These are phyloP conservation scores for Hypomyces rosellus DNA, from an alignment of 2,329 filamentous ascomycete species.

Conservation along the genomic window DNA sequence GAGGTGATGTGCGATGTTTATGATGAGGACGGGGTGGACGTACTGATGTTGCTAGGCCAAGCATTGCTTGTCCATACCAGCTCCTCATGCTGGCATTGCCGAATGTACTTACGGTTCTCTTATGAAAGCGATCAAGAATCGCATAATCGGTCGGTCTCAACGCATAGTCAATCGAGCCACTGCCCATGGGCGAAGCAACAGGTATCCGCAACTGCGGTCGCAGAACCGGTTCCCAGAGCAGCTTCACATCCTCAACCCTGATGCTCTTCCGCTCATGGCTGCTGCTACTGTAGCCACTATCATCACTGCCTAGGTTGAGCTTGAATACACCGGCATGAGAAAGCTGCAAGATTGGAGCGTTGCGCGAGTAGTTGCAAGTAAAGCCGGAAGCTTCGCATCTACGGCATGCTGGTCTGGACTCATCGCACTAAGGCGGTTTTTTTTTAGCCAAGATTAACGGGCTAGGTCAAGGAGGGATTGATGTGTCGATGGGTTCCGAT, in stretches of 20 bases:
- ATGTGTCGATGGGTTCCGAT: neutral
- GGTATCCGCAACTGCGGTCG: constrained; percentile 17
- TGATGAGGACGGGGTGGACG: constrained; percentile 12
- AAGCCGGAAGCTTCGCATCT: constrained; percentile 41
- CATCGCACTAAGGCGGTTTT: constrained; percentile 53
- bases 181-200: constrained; percentile 18
- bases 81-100: constrained; percentile 24
- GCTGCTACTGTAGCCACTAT: neutral
- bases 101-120: constrained; percentile 35
- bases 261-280: neutral
- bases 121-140: constrained; percentile 36
- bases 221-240: neutral
- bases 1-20: too few relatives aligned
- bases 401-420: constrained; percentile 39
- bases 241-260: too few relatives aligned
- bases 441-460: too few relatives aligned
- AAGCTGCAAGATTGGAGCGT: constrained; percentile 17
- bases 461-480: too few relatives aligned
- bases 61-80: constrained; percentile 30
- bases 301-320: constrained; percentile 4
- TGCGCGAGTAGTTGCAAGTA: constrained; percentile 37
- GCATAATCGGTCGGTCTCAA: constrained; percentile 28
- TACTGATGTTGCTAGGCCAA: constrained; percentile 35
- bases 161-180: constrained; percentile 20
- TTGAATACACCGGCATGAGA: constrained; percentile 15